Conservation (phyloP, 805 yeast species). For the Deakozyma indianensis region DNA sequence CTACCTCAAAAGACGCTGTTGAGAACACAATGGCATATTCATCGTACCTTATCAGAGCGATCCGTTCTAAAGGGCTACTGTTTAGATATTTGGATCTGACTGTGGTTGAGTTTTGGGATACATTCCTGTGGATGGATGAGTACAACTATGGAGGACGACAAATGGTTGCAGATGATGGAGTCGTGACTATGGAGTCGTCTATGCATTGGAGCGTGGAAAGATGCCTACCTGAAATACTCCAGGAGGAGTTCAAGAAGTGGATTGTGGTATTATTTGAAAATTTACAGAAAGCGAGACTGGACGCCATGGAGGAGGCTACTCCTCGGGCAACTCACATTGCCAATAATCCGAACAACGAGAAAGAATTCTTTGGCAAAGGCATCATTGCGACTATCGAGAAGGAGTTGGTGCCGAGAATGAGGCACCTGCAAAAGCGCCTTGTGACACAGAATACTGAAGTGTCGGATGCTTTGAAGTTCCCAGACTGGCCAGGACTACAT, state of each 20-base stretch:
- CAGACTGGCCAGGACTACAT: slow-evolving; percentile 47
- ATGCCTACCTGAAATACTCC: slow-evolving; percentile 61
- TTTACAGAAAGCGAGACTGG: not conserved
- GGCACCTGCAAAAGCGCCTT: slow-evolving; percentile 52
- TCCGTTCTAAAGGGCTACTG: slow-evolving; percentile 55
- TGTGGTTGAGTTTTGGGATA: slow-evolving; percentile 77
- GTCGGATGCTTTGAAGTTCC: slow-evolving; percentile 58
- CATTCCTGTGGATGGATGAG: slow-evolving; percentile 90
- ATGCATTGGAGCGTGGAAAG: slow-evolving; percentile 68
- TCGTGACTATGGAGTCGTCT: slow-evolving; percentile 26
- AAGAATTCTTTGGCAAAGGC: slow-evolving; percentile 16
- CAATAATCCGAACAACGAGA: slow-evolving; percentile 17
- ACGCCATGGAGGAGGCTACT: slow-evolving; percentile 7
- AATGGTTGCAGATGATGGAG: slow-evolving; percentile 3
- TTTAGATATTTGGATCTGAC: slow-evolving; percentile 69
- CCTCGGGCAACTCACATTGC: slow-evolving; percentile 1
- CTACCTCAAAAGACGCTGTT: slow-evolving; percentile 62
- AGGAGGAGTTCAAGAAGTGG: slow-evolving; percentile 83
- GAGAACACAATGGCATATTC: slow-evolving; percentile 87
- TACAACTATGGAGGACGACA: slow-evolving; percentile 66
- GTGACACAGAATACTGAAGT: slow-evolving; percentile 47
- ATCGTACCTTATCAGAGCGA: slow-evolving; percentile 63
- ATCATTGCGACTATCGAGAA: slow-evolving; percentile 35
- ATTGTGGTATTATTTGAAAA: slow-evolving; percentile 53
- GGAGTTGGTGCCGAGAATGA: slow-evolving; percentile 53